A percentile compares a stretch with the other conserved stretches of the same genome.
Evolutionary conservation across 2,329 filamentous ascomycete genomes (phyloP).

Genomic region (Esteya vermicola): DNA sequence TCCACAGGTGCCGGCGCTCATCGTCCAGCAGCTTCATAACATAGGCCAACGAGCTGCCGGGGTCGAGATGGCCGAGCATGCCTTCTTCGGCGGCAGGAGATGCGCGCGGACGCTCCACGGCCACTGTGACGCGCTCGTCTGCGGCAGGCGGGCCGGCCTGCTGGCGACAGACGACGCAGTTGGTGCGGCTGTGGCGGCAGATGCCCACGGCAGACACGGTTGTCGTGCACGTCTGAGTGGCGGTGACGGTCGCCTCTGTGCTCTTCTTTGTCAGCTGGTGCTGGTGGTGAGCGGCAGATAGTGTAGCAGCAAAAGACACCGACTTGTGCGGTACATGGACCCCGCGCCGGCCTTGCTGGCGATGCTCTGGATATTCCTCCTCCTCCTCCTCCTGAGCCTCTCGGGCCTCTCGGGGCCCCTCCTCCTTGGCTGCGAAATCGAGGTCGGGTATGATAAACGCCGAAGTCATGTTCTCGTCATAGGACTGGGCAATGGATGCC

Average conservation of each 20-base stretch:
- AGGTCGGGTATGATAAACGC: slow-evolving; percentile 13
- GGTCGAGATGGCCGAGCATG: slow-evolving; percentile 17
- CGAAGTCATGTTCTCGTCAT: slow-evolving; percentile 13
- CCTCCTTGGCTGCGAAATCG: slow-evolving; percentile 4
- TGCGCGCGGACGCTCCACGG: slow-evolving; percentile 8
- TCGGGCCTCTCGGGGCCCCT: neutral
- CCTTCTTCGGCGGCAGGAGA: neutral
- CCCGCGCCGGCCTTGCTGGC: too few species aligned
- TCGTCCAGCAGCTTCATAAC: slow-evolving; percentile 73
- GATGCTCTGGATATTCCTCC: too few species aligned
- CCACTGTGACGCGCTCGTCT: slow-evolving; percentile 9
- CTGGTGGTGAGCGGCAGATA: too few species aligned
- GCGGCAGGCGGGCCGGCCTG: slow-evolving; percentile 1
- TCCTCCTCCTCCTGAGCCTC: neutral
- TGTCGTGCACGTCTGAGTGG: neutral
- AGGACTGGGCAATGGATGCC: neutral
- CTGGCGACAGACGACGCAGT: slow-evolving; percentile 11
- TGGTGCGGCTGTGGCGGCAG: slow-evolving; percentile 10
- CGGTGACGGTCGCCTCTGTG: too few species aligned
- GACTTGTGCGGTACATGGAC: neutral
- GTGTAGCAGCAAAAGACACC: too few species aligned
- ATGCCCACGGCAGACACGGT: too few species aligned
- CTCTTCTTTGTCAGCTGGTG: too few species aligned
- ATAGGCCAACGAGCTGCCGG: slow-evolving; percentile 59
- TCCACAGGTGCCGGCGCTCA: slow-evolving; percentile 63